Evolutionary conservation across 176 grass and related monocot species (phyloP).

Genomic region (Olyra latifolia): DNA sequence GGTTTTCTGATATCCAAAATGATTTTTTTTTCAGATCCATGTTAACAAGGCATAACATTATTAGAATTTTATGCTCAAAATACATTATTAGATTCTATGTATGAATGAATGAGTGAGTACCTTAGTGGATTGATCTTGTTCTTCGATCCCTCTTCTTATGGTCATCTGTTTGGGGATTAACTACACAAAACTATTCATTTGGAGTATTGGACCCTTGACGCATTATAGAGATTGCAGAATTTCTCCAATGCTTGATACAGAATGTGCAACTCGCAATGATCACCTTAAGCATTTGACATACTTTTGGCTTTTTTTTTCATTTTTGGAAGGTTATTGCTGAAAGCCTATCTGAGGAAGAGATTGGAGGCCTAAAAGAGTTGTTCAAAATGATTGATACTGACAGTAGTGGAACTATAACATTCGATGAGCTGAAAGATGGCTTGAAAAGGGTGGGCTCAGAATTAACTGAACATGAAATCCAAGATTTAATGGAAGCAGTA

Average conservation of each 20-base stretch:
- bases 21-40: conserved; percentile 9
- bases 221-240: conserved; percentile 7
- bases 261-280: not conserved
- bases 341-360: conserved; percentile 97
- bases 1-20: not conserved
- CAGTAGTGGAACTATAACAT: conserved; percentile 94
- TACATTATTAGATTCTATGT: not conserved
- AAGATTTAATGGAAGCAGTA: conserved; percentile 90
- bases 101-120: not conserved
- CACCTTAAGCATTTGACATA: conserved; percentile 11
- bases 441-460: conserved; percentile 95
- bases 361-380: conserved; percentile 94
- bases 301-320: conserved; percentile 2
- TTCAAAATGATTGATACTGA: conserved; percentile 99
- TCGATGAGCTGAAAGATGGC: conserved; percentile 98
- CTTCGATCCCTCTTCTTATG: not conserved
- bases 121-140: not conserved
- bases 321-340: conserved; percentile 93
- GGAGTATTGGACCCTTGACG: not conserved
- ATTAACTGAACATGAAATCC: conserved; percentile 89
- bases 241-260: conserved; percentile 3
- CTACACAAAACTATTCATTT: not conserved
- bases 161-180: conserved; percentile 7
- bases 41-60: not conserved
- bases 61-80: not conserved